Base-by-base conservation (phyloP, 768 basidiomycete species). In the Piloderma croceum region DNA sequence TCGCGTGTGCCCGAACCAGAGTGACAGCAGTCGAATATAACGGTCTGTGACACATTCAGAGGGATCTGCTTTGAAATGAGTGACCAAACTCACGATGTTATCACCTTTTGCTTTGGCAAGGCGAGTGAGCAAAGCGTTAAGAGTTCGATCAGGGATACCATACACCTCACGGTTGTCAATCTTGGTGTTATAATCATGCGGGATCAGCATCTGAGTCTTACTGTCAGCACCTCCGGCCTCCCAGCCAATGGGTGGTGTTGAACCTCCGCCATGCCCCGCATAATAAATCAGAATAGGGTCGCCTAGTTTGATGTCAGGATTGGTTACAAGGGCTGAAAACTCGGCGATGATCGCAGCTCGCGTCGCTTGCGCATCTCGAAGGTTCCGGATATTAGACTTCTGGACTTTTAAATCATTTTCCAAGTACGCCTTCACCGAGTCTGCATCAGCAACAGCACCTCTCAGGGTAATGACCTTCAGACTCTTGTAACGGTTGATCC, bases 231-330 rank as follows among this genome's bases (percentile, higher is more conserved):
- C 58, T 34, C 43, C n/a, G n/a, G n/a, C n/a, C n/a, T n/a, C 43
- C 67, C 61, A 61, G 1, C 42, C 48, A 2, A n/a, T 2, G 0
- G 71, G 71, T 34, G 58, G 60, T 1, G 50, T 31, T 12, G 54
- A 48, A 22, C 63, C 51, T 5, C 61, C 55, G 15, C 71, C 72
- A 38, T 73, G 72, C 12, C 70, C 72, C n/a, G 71, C 62, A 36
- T 59, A 74, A 44, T 63, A 73, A 24, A 73, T 64, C 27, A 71
- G 36, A 24, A 72, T 65, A 7, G 64, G 57, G 34, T 61, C 58
- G 7, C 59, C 52, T 15, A 57, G 36, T 1, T 42, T 33, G 23
- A 62, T 56, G 13, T 57, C 52, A 5, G 42, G 34, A 6, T 69
- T 49, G 5, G n/a, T n/a, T n/a, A n/a, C n/a, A 3, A 52, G 41